phyloP scores from a whole-genome alignment of 169 alveolate species.

The Eimeria necatrix region DNA sequence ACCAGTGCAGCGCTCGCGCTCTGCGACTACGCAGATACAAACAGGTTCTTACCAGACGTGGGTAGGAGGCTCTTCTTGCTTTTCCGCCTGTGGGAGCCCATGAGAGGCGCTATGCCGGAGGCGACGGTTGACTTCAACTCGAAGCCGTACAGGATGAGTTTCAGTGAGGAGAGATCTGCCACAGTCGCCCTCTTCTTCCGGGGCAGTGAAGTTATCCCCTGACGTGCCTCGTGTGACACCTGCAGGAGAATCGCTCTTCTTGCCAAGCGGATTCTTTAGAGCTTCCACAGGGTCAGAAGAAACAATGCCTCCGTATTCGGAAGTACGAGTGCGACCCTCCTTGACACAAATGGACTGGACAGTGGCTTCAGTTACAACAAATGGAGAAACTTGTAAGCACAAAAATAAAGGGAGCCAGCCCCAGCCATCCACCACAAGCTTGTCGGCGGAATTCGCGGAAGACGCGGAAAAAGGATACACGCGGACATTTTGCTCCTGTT shows the following conservation, averaged over 20 bases:
- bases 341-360: conserved; percentile 50
- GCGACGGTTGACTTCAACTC: conserved; percentile 69
- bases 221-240: not conserved
- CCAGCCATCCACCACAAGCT: conserved; percentile 79
- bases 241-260: not conserved
- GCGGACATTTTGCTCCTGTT: conserved; percentile 58
- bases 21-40: not conserved
- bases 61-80: conserved; percentile 33
- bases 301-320: not conserved
- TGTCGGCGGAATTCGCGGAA: conserved; percentile 74
- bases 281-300: not conserved
- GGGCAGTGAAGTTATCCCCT: not conserved
- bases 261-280: not conserved
- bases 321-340: not conserved
- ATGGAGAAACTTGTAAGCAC: conserved; percentile 79
- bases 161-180: not conserved
- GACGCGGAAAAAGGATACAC: conserved; percentile 71
- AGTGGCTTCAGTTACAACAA: conserved; percentile 74
- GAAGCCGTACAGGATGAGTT: conserved; percentile 68
- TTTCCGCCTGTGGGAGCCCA: conserved; percentile 71
- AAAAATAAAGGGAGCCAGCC: conserved; percentile 74
- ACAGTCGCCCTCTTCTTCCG: not conserved
- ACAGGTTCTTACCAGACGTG: conserved; percentile 51
- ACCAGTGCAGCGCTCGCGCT: too few species aligned
- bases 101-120: conserved; percentile 61